phyloP scores from a whole-genome alignment of 345 rosid genomes.

The Eucalyptus shirleyi region DNA sequence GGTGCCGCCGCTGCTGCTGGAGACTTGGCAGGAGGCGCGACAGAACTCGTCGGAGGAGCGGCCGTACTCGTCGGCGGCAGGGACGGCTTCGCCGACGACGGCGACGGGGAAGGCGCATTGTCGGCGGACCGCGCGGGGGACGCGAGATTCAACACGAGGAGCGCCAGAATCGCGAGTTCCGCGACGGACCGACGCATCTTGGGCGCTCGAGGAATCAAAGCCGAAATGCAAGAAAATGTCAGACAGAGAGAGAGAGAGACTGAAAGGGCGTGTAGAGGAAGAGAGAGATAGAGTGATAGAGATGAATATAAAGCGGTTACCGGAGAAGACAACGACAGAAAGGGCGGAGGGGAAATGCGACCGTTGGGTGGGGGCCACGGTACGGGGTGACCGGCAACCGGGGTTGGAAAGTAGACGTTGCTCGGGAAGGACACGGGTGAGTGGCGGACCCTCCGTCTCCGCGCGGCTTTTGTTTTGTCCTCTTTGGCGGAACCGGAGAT shows the following conservation, averaged over 20 bases:
- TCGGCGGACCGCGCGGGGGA: background rate
- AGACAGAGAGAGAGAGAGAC: background rate
- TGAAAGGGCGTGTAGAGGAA: background rate
- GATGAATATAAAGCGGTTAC: background rate
- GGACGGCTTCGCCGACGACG: background rate
- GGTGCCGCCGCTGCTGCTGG: background rate
- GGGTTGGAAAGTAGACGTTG: conserved; percentile 42
- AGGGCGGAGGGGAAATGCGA: conserved; percentile 7
- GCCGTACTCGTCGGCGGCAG: background rate
- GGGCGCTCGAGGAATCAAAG: background rate
- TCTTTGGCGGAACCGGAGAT: background rate
- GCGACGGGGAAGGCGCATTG: conserved; percentile 3
- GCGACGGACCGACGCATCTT: background rate
- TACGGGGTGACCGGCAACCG: background rate
- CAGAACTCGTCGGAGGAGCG: background rate
- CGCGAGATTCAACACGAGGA: background rate
- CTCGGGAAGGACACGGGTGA: conserved; percentile 2
- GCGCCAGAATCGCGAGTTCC: background rate
- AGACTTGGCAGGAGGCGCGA: background rate
- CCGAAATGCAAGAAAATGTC: background rate
- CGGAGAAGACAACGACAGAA: background rate
- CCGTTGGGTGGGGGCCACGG: conserved; percentile 26
- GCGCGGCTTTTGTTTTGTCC: background rate
- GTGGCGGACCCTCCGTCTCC: background rate
- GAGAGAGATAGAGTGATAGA: background rate